Evolutionary conservation across 176 grass and related monocot genomes (phyloP).

Genomic region (Melocanna baccifera): DNA sequence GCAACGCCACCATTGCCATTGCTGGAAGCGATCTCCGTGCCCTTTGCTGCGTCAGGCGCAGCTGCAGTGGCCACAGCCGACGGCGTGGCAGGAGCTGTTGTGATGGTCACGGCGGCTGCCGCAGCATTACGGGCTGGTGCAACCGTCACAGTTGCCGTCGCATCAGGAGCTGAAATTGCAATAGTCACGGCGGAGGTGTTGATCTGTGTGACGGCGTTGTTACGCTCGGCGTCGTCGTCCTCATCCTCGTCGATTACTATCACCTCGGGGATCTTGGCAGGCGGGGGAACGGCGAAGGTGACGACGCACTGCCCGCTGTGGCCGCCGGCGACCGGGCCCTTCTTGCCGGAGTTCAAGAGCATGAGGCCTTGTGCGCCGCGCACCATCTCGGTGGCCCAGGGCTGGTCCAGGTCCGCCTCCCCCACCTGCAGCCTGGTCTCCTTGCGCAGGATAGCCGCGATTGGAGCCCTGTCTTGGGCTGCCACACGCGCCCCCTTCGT

Average conservation of each 20-base stretch:
- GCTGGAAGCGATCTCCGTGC: not conserved
- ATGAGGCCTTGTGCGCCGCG: not conserved
- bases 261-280: not conserved
- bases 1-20: not conserved
- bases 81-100: not conserved
- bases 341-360: not conserved
- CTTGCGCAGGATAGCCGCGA: not conserved
- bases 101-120: too few relatives aligned
- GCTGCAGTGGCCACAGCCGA: not conserved
- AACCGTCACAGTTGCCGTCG: not conserved
- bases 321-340: not conserved
- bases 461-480: not conserved
- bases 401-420: not conserved
- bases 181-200: not conserved
- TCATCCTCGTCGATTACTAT: not conserved
- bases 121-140: not conserved
- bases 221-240: not conserved
- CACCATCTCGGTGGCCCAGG: not conserved
- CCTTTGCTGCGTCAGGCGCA: not conserved
- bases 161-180: not conserved
- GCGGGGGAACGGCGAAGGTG: too few relatives aligned
- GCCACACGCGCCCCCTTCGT: not conserved
- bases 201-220: not conserved
- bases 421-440: not conserved
- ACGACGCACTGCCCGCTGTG: not conserved